Base-by-base conservation (phyloP, 129 eudicot genomes). In the Artemisia tridentata region DNA sequence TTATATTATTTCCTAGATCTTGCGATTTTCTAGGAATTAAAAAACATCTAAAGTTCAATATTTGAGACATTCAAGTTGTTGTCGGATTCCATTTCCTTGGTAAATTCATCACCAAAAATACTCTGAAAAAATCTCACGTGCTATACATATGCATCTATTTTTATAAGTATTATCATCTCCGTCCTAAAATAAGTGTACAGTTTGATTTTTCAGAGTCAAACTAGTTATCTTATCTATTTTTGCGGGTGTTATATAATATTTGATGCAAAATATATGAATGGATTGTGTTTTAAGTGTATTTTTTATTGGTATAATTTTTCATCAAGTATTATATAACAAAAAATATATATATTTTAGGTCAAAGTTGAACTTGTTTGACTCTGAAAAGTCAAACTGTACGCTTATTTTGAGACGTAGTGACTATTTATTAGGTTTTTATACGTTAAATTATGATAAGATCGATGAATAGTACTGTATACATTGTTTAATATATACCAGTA, bases 61-160 rank as follows among this genome's bases (percentile, higher is more conserved):
- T 46, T 34, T 59, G 75, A 76, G 62, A 76, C 80, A 76, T 68
- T 76, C 69, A 62, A 50, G 64, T 69, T 76, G 64, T 69, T 76
- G 80, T 68, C 70, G 63, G 69, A 68, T 51, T 59, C 63, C 75
- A 76, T 68, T 75, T 67, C 58, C 74, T 48, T 49, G 77, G 64
- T 68, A 76, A 76, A 59, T 49, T 61, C 46, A 9, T 73, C 46
- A 15, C 29, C 45, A 51, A 73, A 17, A 72, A 73, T 7, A 73
- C 23, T 27, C 69, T 23, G 46, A 34, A 47, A 59, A 68, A 67
- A 6, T 4, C 29, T 70, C 80, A 76, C 75, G 69, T 76, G 75
- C n/a, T 19, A 27, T 60, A 31, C 68, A 68, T 25, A 67, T 65
- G 72, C 65, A 45, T 41, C 23, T 23, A 72, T 27, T 50, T 47